phyloP scores from a whole-genome alignment of 352 stramenopile species.

The Thraustotheca clavata region DNA sequence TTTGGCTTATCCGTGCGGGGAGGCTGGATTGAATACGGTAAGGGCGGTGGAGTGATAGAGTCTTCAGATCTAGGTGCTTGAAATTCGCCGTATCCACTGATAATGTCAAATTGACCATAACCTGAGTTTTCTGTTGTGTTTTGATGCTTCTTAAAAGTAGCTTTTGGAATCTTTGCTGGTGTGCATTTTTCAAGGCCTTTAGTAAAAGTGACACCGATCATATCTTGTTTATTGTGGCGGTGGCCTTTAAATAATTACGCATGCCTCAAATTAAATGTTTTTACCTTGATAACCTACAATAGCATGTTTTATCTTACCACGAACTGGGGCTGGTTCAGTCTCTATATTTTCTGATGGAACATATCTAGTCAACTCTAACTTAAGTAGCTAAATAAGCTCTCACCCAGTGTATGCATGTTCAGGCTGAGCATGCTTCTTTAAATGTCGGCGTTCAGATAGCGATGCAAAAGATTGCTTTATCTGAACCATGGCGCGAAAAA shows the following conservation, averaged over 20 bases:
- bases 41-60: neutral
- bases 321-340: neutral
- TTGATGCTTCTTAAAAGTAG: neutral
- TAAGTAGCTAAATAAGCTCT: neutral
- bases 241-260: constrained; percentile 60
- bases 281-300: constrained; percentile 25
- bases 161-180: neutral
- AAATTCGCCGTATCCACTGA: constrained; percentile 19
- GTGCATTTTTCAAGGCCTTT: constrained; percentile 30
- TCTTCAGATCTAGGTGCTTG: neutral
- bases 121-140: neutral
- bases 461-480: constrained; percentile 28
- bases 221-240: constrained; percentile 43
- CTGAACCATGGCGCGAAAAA: neutral
- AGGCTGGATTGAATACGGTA: neutral
- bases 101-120: constrained; percentile 1
- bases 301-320: constrained; percentile 26
- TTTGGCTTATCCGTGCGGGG: neutral
- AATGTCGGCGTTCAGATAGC: constrained; percentile 42
- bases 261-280: constrained; percentile 23
- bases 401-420: constrained; percentile 65
- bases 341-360: constrained; percentile 14
- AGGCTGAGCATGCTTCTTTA: constrained; percentile 58
- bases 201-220: constrained; percentile 62
- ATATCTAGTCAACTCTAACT: constrained; percentile 19